Conservation (phyloP, 495 filamentous ascomycete genomes). For the Penicillium turbatum region DNA sequence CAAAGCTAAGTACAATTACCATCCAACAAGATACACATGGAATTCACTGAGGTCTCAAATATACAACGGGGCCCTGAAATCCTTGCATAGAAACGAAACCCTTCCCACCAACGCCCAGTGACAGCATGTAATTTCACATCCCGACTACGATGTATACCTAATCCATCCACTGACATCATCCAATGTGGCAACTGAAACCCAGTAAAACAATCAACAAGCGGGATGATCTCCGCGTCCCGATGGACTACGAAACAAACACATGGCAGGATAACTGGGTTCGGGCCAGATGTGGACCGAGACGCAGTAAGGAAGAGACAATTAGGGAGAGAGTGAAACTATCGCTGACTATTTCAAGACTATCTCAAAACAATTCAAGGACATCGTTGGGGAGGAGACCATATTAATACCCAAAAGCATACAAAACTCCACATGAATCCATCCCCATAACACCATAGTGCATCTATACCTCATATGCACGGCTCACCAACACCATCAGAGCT, state of each 20-base stretch:
- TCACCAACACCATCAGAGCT: too few relatives aligned
- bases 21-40: too few relatives aligned
- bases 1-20: too few relatives aligned
- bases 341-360: neutral
- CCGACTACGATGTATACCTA: too few relatives aligned
- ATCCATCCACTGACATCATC: neutral
- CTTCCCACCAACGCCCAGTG: neutral
- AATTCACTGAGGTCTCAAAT: too few relatives aligned
- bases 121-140: neutral
- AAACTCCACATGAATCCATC: too few relatives aligned
- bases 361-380: neutral
- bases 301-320: neutral
- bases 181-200: neutral
- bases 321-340: neutral
- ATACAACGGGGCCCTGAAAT: too few relatives aligned
- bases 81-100: too few relatives aligned
- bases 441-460: too few relatives aligned
- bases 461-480: neutral
- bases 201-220: neutral
- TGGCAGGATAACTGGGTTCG: neutral
- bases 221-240: neutral
- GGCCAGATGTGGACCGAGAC: neutral
- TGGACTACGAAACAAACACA: neutral
- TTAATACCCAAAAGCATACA: too few relatives aligned
- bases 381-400: neutral